Conservation (phyloP, 2,329 filamentous ascomycete species). For the Colletotrichum sp. region DNA sequence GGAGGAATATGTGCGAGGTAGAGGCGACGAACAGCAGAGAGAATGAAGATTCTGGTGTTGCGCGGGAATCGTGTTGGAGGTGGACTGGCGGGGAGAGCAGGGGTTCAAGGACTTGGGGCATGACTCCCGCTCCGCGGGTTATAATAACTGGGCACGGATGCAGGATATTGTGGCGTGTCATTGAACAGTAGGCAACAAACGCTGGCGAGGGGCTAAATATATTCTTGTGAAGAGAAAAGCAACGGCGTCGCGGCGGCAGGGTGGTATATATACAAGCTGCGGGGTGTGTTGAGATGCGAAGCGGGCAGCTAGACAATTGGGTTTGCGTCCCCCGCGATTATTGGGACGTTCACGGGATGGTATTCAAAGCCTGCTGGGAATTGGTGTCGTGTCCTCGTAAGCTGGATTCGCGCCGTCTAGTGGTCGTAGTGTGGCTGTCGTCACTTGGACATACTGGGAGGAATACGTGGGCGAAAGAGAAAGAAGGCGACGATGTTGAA, state of each 20-base stretch:
- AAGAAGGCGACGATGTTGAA: fast-evolving
- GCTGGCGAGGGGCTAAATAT: no score
- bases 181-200: no score
- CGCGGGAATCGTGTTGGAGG: no score
- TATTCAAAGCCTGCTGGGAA: fast-evolving
- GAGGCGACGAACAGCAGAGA: fast-evolving
- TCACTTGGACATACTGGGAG: fast-evolving
- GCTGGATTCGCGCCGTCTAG: neutral
- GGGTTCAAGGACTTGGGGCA: no score
- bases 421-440: neutral
- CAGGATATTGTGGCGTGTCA: no score
- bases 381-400: neutral
- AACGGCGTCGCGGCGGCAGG: no score
- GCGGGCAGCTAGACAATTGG: neutral
- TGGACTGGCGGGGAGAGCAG: no score
- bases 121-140: no score
- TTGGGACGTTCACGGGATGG: neutral
- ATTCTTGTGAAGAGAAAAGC: no score
- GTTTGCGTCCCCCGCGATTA: neutral
- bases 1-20: neutral
- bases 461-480: neutral
- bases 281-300: neutral
- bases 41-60: neutral
- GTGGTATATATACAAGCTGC: neutral
- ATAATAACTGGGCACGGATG: no score